A percentile compares a stretch with the other conserved stretches of the same genome.
These are phyloP conservation scores for Saccharomycodes ludwigii DNA, from an alignment of 805 yeast genomes.

Conservation along the genomic window DNA sequence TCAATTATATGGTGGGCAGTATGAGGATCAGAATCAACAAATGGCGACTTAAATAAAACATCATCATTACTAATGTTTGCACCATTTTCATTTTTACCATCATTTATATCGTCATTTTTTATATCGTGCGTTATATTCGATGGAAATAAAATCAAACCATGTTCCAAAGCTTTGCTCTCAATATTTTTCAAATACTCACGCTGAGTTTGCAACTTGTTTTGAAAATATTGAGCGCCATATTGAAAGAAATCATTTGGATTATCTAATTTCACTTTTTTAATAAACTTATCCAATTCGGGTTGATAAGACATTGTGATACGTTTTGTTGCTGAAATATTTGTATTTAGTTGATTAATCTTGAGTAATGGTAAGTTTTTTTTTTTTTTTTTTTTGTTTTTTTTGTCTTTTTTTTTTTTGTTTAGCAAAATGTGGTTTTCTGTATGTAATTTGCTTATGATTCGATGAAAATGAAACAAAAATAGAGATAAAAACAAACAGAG, in stretches of 20 bases:
- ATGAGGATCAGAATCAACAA: conserved; percentile 54
- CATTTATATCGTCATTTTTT: conserved; percentile 16
- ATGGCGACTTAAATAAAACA: conserved; percentile 44
- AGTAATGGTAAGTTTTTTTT: not conserved
- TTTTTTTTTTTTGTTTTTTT: not conserved
- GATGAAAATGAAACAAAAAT: no score
- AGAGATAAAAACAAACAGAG: no score
- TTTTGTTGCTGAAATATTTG: conserved; percentile 14
- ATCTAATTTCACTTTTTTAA: conserved; percentile 38
- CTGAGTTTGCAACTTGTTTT: conserved; percentile 46
- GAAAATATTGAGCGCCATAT: conserved; percentile 66
- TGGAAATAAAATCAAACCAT: conserved; percentile 36
- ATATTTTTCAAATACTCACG: conserved; percentile 37
- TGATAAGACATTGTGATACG: conserved; percentile 1
- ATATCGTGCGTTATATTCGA: conserved; percentile 26
- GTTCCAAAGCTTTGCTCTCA: conserved; percentile 29
- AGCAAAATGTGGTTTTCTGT: not conserved
- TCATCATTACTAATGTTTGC: conserved; percentile 6
- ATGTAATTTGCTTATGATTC: not conserved
- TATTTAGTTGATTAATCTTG: conserved; percentile 5
- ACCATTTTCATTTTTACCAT: conserved; percentile 25
- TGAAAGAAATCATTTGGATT: conserved; percentile 62
- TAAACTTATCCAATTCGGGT: conserved; percentile 47
- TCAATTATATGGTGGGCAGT: conserved; percentile 24
- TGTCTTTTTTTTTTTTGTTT: not conserved